Evolutionary conservation across 1,284 basidiomycete genomes (phyloP).

Genomic region (Agroathelia rolfsii): DNA sequence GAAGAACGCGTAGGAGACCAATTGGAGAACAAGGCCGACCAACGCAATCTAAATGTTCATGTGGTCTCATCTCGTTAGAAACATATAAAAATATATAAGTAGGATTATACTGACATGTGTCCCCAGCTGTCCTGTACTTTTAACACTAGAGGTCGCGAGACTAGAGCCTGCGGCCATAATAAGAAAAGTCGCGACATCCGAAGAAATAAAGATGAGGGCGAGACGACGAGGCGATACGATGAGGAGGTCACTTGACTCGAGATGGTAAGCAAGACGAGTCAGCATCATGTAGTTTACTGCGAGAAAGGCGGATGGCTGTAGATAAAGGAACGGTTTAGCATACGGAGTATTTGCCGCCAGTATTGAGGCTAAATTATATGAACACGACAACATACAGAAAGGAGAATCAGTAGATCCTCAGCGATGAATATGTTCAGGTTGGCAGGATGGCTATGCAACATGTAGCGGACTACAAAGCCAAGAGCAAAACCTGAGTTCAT

Average conservation of each 20-base stretch:
- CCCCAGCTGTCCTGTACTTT: too few relatives aligned
- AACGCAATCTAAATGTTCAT: too few relatives aligned
- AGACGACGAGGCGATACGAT: constrained; percentile 43
- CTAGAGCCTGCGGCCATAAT: too few relatives aligned
- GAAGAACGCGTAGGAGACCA: constrained; percentile 17
- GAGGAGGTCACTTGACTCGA: constrained; percentile 42
- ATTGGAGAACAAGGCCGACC: constrained; percentile 16
- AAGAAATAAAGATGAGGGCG: constrained; percentile 41
- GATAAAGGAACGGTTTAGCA: too few relatives aligned
- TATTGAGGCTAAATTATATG: too few relatives aligned
- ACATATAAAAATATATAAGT: too few relatives aligned
- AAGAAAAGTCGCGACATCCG: constrained; percentile 60
- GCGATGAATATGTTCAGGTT: constrained; percentile 42
- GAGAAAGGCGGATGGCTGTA: constrained; percentile 62
- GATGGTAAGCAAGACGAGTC: constrained; percentile 45
- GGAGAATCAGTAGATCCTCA: constrained; percentile 52
- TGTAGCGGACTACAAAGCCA: constrained; percentile 43
- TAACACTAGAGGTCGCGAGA: too few relatives aligned
- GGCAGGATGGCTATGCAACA: constrained; percentile 33
- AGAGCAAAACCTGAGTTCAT: constrained; percentile 32
- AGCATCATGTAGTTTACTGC: constrained; percentile 64
- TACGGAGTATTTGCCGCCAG: too few relatives aligned
- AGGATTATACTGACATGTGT: too few relatives aligned
- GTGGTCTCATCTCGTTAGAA: too few relatives aligned
- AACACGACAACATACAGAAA: constrained; percentile 41